phyloP scores from a whole-genome alignment of 2,329 filamentous ascomycete genomes.

The Dichotomopilus funicola region DNA sequence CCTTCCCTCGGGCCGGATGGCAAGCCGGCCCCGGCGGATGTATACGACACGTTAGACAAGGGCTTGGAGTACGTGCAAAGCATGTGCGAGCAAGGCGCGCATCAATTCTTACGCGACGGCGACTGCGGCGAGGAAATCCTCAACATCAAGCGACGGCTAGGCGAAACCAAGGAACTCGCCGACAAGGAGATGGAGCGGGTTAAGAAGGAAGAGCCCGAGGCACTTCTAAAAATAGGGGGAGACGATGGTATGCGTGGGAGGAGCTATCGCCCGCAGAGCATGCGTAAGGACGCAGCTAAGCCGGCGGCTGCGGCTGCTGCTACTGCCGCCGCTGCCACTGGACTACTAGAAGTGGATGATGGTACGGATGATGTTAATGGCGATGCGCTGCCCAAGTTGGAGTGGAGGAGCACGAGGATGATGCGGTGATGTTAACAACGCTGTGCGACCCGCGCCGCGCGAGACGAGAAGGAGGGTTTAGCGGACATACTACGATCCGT shows the following conservation, averaged over 20 bases:
- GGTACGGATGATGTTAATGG: conserved; percentile 34
- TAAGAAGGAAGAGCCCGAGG: conserved; percentile 44
- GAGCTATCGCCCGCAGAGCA: conserved; percentile 46
- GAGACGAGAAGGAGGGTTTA: not conserved
- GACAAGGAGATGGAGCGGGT: conserved; percentile 53
- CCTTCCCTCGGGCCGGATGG: conserved; percentile 26
- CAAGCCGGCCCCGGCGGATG: conserved; percentile 32
- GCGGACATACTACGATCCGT: not conserved
- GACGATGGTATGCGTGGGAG: conserved; percentile 36
- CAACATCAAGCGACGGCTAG: conserved; percentile 60
- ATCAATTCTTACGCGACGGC: conserved; percentile 82
- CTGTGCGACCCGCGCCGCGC: no score
- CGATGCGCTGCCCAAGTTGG: conserved; percentile 31
- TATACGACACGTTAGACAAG: conserved; percentile 71
- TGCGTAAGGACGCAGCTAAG: conserved; percentile 38
- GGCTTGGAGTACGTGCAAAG: conserved; percentile 72
- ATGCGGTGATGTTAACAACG: conserved; percentile 15
- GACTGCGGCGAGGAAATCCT: conserved; percentile 73
- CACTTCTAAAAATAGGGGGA: conserved; percentile 34
- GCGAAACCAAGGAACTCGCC: conserved; percentile 55
- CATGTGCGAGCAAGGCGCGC: conserved; percentile 78
- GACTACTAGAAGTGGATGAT: conserved; percentile 36
- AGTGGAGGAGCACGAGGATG: conserved; percentile 38
- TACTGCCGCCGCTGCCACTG: not conserved
- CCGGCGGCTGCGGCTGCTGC: not conserved